A percentile compares a stretch with the other conserved stretches of the same genome.
Conservation (phyloP, 2,329 filamentous ascomycete genomes). For the Penicillium sp. region DNA sequence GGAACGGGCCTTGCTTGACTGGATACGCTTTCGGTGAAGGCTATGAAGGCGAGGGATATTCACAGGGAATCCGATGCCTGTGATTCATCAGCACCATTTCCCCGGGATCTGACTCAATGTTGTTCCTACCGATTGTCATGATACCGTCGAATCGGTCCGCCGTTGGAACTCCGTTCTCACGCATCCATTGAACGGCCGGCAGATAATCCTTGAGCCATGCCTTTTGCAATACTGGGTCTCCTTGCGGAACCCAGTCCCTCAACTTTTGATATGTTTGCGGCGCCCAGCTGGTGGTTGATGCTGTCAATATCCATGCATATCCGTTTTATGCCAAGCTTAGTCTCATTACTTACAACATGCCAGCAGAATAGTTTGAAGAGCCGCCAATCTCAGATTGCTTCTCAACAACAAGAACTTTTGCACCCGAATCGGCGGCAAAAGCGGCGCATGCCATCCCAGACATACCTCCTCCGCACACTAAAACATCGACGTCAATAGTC, state of each 20-base stretch:
- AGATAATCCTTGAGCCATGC: constrained; percentile 30
- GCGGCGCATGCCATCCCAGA: constrained; percentile 31
- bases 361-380: constrained; percentile 29
- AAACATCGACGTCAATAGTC: constrained; percentile 22
- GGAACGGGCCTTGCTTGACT: constrained; percentile 18
- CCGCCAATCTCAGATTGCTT: constrained; percentile 27
- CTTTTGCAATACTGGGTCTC: constrained; percentile 24
- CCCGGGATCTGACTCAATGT: not conserved
- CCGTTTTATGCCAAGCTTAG: not conserved
- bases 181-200: constrained; percentile 33
- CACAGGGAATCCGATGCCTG: constrained; percentile 31
- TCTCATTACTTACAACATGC: constrained; percentile 29
- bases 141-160: constrained; percentile 29
- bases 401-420: constrained; percentile 27
- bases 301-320: not conserved
- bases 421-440: constrained; percentile 28
- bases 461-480: constrained; percentile 34
- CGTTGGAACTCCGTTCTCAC: constrained; percentile 26
- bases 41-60: constrained; percentile 25
- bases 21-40: constrained; percentile 21
- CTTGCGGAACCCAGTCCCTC: constrained; percentile 28
- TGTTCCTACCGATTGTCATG: constrained; percentile 29
- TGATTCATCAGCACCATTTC: not conserved
- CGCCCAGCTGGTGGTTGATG: constrained; percentile 22
- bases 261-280: constrained; percentile 25